Conservation (phyloP, 2,329 filamentous ascomycete genomes). For the Leptographium radiaticola region DNA sequence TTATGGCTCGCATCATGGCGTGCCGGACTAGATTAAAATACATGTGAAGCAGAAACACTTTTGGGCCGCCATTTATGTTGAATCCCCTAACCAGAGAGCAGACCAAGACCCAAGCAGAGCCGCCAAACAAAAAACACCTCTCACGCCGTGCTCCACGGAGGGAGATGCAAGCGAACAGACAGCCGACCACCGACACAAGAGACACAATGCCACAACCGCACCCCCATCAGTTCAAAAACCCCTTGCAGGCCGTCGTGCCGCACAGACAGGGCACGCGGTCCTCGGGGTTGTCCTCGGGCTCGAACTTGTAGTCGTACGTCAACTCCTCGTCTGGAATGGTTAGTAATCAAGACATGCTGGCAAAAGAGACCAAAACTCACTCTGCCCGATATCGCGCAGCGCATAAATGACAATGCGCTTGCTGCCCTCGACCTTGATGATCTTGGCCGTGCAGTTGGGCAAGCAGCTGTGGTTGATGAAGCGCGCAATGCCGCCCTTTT, state of each 20-base stretch:
- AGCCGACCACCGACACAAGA: not conserved
- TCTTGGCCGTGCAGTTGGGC: slow-evolving; percentile 97
- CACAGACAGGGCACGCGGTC: slow-evolving; percentile 97
- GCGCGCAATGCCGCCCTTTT: slow-evolving; percentile 92
- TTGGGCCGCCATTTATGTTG: too few species aligned
- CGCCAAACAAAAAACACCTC: not conserved
- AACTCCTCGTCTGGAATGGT: slow-evolving; percentile 73
- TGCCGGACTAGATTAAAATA: too few species aligned
- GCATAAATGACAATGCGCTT: slow-evolving; percentile 99
- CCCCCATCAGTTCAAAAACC: slow-evolving; percentile 75
- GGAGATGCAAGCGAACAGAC: not conserved
- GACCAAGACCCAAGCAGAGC: too few species aligned
- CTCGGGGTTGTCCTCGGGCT: slow-evolving; percentile 86
- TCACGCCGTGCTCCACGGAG: not conserved
- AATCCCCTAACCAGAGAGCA: too few species aligned
- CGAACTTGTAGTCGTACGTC: slow-evolving; percentile 99
- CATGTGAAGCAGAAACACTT: too few species aligned
- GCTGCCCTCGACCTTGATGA: slow-evolving; percentile 96
- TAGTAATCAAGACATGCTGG: slow-evolving; percentile 2
- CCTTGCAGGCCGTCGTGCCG: slow-evolving; percentile 91
- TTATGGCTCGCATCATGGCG: too few species aligned
- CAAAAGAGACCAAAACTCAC: slow-evolving; percentile 44
- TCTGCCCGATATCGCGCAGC: slow-evolving; percentile 83
- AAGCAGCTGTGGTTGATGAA: slow-evolving; percentile 99
- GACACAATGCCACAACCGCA: not conserved